A percentile compares a stretch with the other conserved stretches of the same genome.
phyloP scores from a whole-genome alignment of 352 stramenopile genomes.

The Globisporangium nagaii region DNA sequence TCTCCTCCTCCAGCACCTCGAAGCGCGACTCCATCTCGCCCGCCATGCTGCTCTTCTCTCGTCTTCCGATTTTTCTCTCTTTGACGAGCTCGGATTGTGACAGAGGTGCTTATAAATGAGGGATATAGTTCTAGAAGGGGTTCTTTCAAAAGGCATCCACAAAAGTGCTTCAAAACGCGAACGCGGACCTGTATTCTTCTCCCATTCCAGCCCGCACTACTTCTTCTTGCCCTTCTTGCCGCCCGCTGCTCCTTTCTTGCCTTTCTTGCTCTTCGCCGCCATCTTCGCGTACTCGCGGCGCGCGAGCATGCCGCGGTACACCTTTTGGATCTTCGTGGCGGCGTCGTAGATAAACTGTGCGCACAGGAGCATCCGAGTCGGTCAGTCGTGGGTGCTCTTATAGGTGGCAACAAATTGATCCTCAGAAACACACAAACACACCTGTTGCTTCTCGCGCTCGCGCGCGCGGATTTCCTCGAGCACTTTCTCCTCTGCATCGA shows the following conservation, averaged over 20 bases:
- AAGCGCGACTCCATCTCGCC: conserved; percentile 45
- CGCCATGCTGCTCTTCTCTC: conserved; percentile 1
- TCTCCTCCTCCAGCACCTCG: conserved; percentile 84
- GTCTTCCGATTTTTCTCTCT: neutral
- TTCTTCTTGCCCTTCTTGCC: conserved; percentile 40
- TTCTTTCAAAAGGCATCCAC: too few relatives aligned
- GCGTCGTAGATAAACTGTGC: conserved; percentile 61
- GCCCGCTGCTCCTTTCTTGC: conserved; percentile 48
- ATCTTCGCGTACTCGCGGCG: conserved; percentile 72
- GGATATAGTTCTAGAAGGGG: too few relatives aligned
- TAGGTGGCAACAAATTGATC: neutral
- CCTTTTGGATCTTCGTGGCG: conserved; percentile 75
- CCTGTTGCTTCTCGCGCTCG: conserved; percentile 73
- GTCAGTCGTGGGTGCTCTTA: neutral
- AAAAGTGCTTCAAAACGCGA: too few relatives aligned
- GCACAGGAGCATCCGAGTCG: too few relatives aligned
- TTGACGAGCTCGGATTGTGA: neutral
- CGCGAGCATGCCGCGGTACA: conserved; percentile 62
- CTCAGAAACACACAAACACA: conserved; percentile 16
- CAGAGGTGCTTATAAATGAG: too few relatives aligned
- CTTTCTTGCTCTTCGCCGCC: conserved; percentile 81
- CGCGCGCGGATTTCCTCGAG: conserved; percentile 61
- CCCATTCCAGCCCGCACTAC: neutral
- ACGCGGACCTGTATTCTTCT: neutral
- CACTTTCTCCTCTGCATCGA: conserved; percentile 72